These are phyloP conservation scores for Aspergillus ruber DNA, from an alignment of 2,329 filamentous ascomycete species.

Conservation along the genomic window DNA sequence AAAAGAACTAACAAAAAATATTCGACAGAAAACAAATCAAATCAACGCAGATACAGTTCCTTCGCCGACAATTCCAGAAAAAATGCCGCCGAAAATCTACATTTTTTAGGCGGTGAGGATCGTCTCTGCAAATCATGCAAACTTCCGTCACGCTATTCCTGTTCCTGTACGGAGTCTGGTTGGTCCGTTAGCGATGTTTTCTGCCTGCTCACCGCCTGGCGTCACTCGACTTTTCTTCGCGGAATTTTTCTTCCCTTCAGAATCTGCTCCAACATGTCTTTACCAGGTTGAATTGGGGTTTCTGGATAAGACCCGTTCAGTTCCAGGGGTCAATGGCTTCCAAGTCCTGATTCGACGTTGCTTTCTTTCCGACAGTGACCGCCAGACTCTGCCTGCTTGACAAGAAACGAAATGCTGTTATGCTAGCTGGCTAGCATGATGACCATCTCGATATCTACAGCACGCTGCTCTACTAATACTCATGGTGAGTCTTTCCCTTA, in stretches of 20 bases:
- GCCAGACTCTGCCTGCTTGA: too few relatives aligned
- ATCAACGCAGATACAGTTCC: background rate
- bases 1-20: background rate
- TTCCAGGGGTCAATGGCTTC: too few relatives aligned
- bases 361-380: too few relatives aligned
- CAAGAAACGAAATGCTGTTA: too few relatives aligned
- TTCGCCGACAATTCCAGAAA: background rate
- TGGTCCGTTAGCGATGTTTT: constrained; percentile 15
- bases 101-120: constrained; percentile 5
- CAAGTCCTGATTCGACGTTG: too few relatives aligned
- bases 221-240: background rate
- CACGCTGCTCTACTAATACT: too few relatives aligned
- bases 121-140: constrained; percentile 8
- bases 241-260: background rate
- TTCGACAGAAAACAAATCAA: background rate
- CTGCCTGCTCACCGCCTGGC: background rate
- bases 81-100: background rate
- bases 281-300: background rate
- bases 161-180: constrained; percentile 3
- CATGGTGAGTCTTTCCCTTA: background rate
- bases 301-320: too few relatives aligned
- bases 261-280: background rate
- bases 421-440: too few relatives aligned
- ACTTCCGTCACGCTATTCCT: background rate
- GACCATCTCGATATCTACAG: too few relatives aligned